phyloP scores from a whole-genome alignment of 83 land plant genomes.

The Larix sibirica region DNA sequence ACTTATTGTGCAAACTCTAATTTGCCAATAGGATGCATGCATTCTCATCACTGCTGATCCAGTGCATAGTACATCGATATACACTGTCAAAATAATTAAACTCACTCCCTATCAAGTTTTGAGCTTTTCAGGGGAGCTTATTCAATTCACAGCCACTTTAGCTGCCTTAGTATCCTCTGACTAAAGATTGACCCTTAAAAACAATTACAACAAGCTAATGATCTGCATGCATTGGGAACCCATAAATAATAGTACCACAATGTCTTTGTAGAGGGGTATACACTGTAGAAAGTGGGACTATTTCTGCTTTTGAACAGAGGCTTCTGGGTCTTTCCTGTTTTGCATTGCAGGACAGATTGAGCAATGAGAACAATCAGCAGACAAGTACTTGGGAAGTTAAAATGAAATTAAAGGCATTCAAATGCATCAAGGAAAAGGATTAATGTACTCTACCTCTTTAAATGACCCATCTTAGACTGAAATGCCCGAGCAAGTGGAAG shows the following conservation, averaged over 20 bases:
- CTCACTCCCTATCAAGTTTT: too few species aligned
- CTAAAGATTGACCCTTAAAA: neutral
- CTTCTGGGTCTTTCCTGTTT: neutral
- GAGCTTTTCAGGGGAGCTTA: too few species aligned
- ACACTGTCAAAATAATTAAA: too few species aligned
- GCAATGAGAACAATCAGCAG: neutral
- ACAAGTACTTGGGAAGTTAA: neutral
- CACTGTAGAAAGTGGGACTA: neutral
- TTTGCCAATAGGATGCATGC: too few species aligned
- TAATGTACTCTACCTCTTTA: neutral
- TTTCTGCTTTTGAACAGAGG: neutral
- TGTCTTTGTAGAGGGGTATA: neutral
- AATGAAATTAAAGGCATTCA: neutral
- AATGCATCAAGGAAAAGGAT: neutral
- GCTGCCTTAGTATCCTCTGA: too few species aligned
- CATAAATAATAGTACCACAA: neutral
- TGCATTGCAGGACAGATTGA: neutral
- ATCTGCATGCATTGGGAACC: neutral
- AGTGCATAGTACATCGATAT: too few species aligned
- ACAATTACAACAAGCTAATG: neutral
- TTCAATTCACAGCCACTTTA: too few species aligned
- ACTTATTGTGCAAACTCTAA: too few species aligned
- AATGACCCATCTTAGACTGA: neutral
- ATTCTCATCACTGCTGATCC: too few species aligned
- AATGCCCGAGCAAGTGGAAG: neutral